Evolutionary conservation across 179 eudicot genomes (phyloP), one percentile per base, ranked within the genome.

Genomic region (Carnegiea gigantea): DNA sequence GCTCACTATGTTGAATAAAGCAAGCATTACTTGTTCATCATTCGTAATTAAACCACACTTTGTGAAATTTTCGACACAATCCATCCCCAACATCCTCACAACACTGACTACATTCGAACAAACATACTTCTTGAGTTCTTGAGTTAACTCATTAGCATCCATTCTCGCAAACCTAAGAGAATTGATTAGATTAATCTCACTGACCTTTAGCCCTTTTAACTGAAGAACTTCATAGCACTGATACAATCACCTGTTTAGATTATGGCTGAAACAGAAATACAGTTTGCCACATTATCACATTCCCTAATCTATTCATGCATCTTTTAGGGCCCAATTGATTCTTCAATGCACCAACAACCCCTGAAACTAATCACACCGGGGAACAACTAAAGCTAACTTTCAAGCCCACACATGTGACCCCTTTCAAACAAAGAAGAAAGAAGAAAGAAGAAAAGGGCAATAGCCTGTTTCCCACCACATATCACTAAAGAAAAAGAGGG

Each of bases 361-460:
- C 77, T 77, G 81, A 57, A 72, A 48, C 75, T 85, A 53, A 77
- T 82, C 79, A 78, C 70, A 33, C 20, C 28, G 59, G 62, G 79
- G 21, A 78, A 75, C 26, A 57, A 44, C 73, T 67, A 84, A 85
- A 85, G 82, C 46, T 62, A 23, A 70, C 83, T 85, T 85, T 79
- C 26, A 44, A 59, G 75, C 78, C 84, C 85, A 79, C 78, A 79
- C 76, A 71, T 76, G 79, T 84, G 83, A 82, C 10, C 80, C 82
- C 30, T 36, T 17, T 15, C 36, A 10, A 62, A 59, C 40, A 54
- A 38, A 85, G 1, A 33, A 33, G 36, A 33, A 33, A 33, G 36
- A 10, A 62, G 36, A 62, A 11, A 46, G 64, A 57, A 38, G 51
- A 54, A 38, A 85, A 84, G 48, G 70, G 77, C 79, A 70, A 46